Evolutionary conservation across 768 basidiomycete species (phyloP).

Genomic region (Agaricus blazei): DNA sequence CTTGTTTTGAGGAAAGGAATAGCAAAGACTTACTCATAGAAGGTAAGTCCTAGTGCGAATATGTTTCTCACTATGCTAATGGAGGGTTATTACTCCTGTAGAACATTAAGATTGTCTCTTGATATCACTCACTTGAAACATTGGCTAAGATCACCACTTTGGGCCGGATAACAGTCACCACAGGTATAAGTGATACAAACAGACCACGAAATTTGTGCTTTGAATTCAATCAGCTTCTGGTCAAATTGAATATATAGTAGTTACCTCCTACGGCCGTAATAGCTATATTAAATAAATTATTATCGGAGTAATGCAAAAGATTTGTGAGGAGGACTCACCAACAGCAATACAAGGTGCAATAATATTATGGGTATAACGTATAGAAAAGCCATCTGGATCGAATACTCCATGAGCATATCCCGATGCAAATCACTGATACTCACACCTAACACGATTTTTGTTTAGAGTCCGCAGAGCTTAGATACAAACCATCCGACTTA

Average conservation of each 20-base stretch:
- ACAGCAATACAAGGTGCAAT: constrained; percentile 34
- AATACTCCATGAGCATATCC: neutral
- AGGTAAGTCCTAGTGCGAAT: constrained; percentile 28
- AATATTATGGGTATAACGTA: constrained; percentile 27
- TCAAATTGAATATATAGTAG: neutral
- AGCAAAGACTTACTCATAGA: constrained; percentile 25
- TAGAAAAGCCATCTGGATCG: constrained; percentile 26
- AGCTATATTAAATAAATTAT: constrained; percentile 14
- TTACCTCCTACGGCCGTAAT: constrained; percentile 31
- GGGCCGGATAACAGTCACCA: constrained; percentile 29
- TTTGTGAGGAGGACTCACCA: constrained; percentile 17
- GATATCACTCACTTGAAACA: constrained; percentile 27
- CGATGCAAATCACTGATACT: neutral
- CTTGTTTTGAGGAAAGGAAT: neutral
- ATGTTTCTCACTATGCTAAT: constrained; percentile 27
- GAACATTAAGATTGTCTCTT: no score
- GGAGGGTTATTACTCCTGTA: neutral
- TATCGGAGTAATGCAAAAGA: neutral
- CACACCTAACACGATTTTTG: constrained; percentile 1
- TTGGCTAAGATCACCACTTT: constrained; percentile 31
- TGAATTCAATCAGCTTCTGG: neutral
- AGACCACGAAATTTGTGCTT: constrained; percentile 30
- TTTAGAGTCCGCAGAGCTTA: neutral
- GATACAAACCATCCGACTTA: constrained; percentile 10
- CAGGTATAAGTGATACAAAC: constrained; percentile 34